These are phyloP conservation scores for Saturnispora quitensis DNA, from an alignment of 805 yeast species.

Conservation along the genomic window DNA sequence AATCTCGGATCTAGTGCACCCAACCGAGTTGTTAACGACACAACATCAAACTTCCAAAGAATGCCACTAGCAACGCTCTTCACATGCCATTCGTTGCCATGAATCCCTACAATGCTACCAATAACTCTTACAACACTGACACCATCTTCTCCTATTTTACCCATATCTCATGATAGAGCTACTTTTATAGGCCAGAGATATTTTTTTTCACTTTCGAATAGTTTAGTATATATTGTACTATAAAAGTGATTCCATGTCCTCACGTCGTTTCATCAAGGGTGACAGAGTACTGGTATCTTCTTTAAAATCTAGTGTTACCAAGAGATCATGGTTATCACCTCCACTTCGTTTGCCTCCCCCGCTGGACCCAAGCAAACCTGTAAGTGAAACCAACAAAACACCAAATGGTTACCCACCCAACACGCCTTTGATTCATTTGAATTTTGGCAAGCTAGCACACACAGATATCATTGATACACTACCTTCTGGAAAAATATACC, in stretches of 20 bases:
- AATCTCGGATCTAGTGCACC: not conserved
- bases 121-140: not conserved
- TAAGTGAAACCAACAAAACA: not conserved
- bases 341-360: slow-evolving; percentile 17
- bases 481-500: slow-evolving; percentile 27
- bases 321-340: slow-evolving; percentile 24
- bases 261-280: slow-evolving; percentile 21
- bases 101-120: not conserved
- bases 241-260: slow-evolving; percentile 6
- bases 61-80: not conserved
- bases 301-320: slow-evolving; percentile 18
- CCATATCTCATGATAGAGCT: not conserved
- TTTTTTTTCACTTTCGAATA: not conserved
- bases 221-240: not conserved
- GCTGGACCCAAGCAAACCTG: slow-evolving; percentile 1
- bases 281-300: slow-evolving; percentile 27
- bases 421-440: slow-evolving; percentile 13
- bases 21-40: not conserved
- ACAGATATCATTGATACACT: slow-evolving; percentile 30
- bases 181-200: not conserved
- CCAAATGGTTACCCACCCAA: slow-evolving; percentile 12
- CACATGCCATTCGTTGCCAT: not conserved
- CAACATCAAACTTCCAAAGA: not conserved
- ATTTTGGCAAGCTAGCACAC: slow-evolving; percentile 27
- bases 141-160: not conserved